Evolutionary conservation across 192 early-diverging fungal genomes (phyloP).

Genomic region (Piromyces finnis): DNA sequence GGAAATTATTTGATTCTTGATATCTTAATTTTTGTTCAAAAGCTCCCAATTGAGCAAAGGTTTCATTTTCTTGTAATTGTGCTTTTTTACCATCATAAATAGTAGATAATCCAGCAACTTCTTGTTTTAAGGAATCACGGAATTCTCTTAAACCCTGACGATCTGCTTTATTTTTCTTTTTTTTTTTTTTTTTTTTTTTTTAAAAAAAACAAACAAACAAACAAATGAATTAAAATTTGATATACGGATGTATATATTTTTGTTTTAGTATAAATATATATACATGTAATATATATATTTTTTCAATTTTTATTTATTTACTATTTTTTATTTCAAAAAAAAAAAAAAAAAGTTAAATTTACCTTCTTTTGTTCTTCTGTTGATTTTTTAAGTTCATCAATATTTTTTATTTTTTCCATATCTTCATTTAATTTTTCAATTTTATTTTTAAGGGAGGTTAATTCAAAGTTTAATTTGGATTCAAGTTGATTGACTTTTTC

Average conservation of each 20-base stretch:
- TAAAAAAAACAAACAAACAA: no score
- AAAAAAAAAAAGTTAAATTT: neutral
- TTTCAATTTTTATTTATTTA: no score
- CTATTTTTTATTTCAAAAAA: no score
- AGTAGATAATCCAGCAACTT: slow-evolving; percentile 10
- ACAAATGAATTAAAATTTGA: no score
- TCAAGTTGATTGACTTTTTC: slow-evolving; percentile 38
- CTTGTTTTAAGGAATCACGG: slow-evolving; percentile 11
- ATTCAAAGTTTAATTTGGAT: slow-evolving; percentile 27
- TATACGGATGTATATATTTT: no score
- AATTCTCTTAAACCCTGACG: slow-evolving; percentile 9
- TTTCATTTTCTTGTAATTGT: slow-evolving; percentile 34
- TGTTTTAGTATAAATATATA: no score
- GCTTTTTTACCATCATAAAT: slow-evolving; percentile 25
- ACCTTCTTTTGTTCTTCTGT: slow-evolving; percentile 15
- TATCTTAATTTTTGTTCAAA: slow-evolving; percentile 28
- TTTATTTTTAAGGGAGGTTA: slow-evolving; percentile 15
- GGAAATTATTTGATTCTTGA: slow-evolving; percentile 26
- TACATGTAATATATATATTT: no score
- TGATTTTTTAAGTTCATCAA: slow-evolving; percentile 19
- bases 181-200: no score
- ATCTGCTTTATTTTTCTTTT: slow-evolving; percentile 21
- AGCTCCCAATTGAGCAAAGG: slow-evolving; percentile 20
- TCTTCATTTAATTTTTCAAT: slow-evolving; percentile 10
- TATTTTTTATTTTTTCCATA: slow-evolving; percentile 16